A percentile compares a stretch with the other conserved stretches of the same genome.
Evolutionary conservation across 2,329 filamentous ascomycete genomes (phyloP).

Genomic region (Aspergillus uvarum): DNA sequence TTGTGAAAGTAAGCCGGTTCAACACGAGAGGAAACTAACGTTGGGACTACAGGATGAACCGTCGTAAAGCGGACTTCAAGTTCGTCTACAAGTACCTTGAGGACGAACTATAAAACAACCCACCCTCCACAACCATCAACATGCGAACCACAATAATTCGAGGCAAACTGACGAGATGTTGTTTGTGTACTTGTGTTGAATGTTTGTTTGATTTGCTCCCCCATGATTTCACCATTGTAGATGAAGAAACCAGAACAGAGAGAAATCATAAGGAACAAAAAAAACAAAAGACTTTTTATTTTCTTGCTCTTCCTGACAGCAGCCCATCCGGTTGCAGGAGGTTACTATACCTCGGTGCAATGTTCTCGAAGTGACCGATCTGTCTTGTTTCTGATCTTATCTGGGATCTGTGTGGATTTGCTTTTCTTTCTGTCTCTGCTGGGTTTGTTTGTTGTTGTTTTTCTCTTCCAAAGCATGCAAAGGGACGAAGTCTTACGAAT

Average conservation of each 20-base stretch:
- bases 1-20: slow-evolving; percentile 12
- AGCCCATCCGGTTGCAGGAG: neutral
- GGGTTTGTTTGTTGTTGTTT: neutral
- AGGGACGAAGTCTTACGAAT: neutral
- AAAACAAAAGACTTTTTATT: too few relatives aligned
- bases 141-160: neutral
- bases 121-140: slow-evolving; percentile 5
- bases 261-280: neutral
- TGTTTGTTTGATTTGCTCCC: neutral
- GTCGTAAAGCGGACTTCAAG: slow-evolving; percentile 95
- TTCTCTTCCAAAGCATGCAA: neutral
- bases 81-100: slow-evolving; percentile 98
- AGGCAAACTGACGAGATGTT: neutral
- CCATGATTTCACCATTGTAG: neutral
- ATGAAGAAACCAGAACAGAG: neutral
- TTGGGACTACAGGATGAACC: slow-evolving; percentile 77
- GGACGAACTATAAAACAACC: slow-evolving; percentile 68
- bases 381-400: neutral
- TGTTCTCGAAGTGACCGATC: neutral
- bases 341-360: too few relatives aligned
- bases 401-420: too few relatives aligned
- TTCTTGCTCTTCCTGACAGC: neutral
- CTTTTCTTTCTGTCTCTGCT: neutral
- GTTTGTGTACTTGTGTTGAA: slow-evolving; percentile 12
- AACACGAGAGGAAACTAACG: slow-evolving; percentile 13